Conservation (phyloP, 2,329 filamentous ascomycete species). For the Fusarium vanettenii region DNA sequence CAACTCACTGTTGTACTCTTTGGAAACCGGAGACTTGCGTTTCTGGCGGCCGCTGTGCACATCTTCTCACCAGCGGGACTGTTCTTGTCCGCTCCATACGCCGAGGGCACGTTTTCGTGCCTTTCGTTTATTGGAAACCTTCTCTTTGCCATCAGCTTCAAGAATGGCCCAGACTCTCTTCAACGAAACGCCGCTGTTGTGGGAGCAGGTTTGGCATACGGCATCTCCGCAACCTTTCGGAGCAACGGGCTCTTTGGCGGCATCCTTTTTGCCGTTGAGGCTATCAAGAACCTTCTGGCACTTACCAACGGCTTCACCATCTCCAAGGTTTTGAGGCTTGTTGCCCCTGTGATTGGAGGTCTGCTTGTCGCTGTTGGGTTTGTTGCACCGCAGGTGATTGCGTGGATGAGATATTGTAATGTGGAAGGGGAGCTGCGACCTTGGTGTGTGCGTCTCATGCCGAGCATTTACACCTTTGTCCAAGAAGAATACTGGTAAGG, state of each 20-base stretch:
- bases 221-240: slow-evolving; percentile 77
- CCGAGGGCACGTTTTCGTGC: slow-evolving; percentile 82
- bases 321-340: slow-evolving; percentile 62
- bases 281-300: slow-evolving; percentile 52
- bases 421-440: slow-evolving; percentile 56
- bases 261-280: slow-evolving; percentile 76
- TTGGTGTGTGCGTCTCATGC: slow-evolving; percentile 81
- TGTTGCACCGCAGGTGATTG: slow-evolving; percentile 77
- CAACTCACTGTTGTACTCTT: slow-evolving; percentile 70
- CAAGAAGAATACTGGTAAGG: slow-evolving; percentile 91
- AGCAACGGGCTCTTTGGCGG: slow-evolving; percentile 91
- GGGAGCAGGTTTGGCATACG: slow-evolving; percentile 75
- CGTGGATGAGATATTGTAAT: slow-evolving; percentile 78
- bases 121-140: slow-evolving; percentile 81
- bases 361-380: slow-evolving; percentile 74
- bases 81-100: slow-evolving; percentile 89
- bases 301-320: slow-evolving; percentile 44
- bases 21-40: slow-evolving; percentile 64
- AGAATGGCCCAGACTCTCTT: slow-evolving; percentile 39
- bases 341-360: slow-evolving; percentile 74
- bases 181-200: slow-evolving; percentile 65
- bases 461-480: slow-evolving; percentile 92
- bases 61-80: slow-evolving; percentile 88
- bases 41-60: slow-evolving; percentile 79
- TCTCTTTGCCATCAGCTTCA: slow-evolving; percentile 68